Percentiles rank a stretch among this genome's conserved stretches.
These are phyloP conservation scores for Saitozyma sp. DNA, from an alignment of 768 basidiomycete species.

Conservation along the genomic window DNA sequence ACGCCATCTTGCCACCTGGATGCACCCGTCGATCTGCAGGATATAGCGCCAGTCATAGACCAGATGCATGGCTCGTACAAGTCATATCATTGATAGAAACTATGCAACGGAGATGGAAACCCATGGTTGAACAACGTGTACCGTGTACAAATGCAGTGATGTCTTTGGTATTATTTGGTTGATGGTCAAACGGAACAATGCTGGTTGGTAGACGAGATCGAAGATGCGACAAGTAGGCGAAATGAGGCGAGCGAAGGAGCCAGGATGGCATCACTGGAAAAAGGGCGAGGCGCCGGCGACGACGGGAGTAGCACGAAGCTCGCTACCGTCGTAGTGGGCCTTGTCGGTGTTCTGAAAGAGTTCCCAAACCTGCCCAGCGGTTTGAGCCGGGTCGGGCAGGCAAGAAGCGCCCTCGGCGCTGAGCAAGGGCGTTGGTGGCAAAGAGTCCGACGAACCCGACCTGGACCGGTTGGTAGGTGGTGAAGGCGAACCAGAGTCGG, in stretches of 20 bases:
- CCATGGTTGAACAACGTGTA: too few species aligned
- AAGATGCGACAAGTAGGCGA: background rate
- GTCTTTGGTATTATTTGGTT: too few species aligned
- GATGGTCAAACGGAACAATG: too few species aligned
- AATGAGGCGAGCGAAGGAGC: too few species aligned
- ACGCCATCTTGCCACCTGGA: too few species aligned
- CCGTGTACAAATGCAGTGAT: too few species aligned
- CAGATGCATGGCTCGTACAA: too few species aligned
- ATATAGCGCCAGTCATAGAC: too few species aligned
- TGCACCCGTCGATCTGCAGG: too few species aligned
- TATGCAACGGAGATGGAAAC: too few species aligned
- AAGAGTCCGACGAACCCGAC: constrained; percentile 28
- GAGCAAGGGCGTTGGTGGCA: constrained; percentile 40
- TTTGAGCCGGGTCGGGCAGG: background rate
- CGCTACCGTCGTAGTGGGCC: too few species aligned
- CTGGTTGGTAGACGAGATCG: background rate
- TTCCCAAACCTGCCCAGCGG: constrained; percentile 3
- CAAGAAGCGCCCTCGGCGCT: constrained; percentile 1
- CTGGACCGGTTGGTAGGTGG: constrained; percentile 32
- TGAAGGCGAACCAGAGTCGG: constrained; percentile 41
- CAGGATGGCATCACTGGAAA: constrained; percentile 7
- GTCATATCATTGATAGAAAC: too few species aligned
- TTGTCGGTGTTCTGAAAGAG: background rate
- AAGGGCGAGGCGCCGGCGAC: constrained; percentile 5
- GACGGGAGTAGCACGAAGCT: background rate